Evolutionary conservation across 805 yeast genomes (phyloP), one percentile per base, ranked within the genome.

Genomic region (Cyberlindnera sargentensis): DNA sequence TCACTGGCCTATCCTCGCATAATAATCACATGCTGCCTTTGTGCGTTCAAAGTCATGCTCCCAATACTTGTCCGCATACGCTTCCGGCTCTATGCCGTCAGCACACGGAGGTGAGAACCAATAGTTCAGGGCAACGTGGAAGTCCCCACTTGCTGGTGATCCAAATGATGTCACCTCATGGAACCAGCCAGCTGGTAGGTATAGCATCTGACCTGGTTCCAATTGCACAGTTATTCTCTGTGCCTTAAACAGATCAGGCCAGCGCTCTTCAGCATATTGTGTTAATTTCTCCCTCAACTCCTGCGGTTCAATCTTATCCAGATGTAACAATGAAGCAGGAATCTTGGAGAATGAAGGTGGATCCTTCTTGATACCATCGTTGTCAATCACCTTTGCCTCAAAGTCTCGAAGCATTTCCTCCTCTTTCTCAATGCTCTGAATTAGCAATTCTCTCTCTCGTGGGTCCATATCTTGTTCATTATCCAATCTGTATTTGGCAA

Each of bases 181-280:
- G 54, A 84, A 84, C 90, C 90, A 84, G 3, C 91, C 89, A 1
- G 84, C 74, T 1, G 91, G 91, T 26, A 84, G 57, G 55, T 75
- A 84, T 24, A 84, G 58, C 80, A 81, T 76, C 39, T 82, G 78
- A 0, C 88, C 88, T 0, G 82, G 79, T 28, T 70, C 55, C 27
- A 84, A 50, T 56, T 72, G 65, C 2, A 78, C 78, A 15, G 70
- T 65, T 11, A 71, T 55, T 37, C 68, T 66, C 20, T 65, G 60
- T 2, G 77, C 65, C 1, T 61, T 47, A 34, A 69, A 55, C 40
- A 80, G 66, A 1, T 69, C 66, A 0, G 84, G 84, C 61, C 73
- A 82, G 29, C 66, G 42, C n/a, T 64, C 49, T 5, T 42, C 39
- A 1, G 76, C 72, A 37, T 69, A 60, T 1, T 51, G 41, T n/a